Evolutionary conservation across 2,329 filamentous ascomycete genomes (phyloP).

Genomic region (Nemania sp.): DNA sequence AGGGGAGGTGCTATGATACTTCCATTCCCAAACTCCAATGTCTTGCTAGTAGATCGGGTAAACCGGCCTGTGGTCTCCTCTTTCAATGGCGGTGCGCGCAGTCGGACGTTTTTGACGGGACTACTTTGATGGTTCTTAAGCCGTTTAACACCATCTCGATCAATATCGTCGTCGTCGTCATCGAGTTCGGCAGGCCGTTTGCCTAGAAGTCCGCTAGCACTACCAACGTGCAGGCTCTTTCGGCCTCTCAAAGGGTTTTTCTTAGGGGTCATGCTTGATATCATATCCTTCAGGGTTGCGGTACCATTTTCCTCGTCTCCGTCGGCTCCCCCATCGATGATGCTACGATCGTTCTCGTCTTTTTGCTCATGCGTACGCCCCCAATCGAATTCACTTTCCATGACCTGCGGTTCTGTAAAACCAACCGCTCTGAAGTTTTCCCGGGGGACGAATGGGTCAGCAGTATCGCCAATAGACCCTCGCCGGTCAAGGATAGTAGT

Average conservation of each 20-base stretch:
- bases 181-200: constrained; percentile 81
- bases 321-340: constrained; percentile 65
- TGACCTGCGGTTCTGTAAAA: constrained; percentile 73
- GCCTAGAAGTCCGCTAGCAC: constrained; percentile 77
- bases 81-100: constrained; percentile 76
- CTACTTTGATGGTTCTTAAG: constrained; percentile 79
- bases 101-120: constrained; percentile 79
- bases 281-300: constrained; percentile 79
- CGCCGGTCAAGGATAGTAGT: constrained; percentile 78
- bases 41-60: constrained; percentile 62
- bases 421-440: constrained; percentile 61
- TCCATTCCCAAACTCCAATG: constrained; percentile 56
- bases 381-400: constrained; percentile 72
- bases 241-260: constrained; percentile 74
- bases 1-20: constrained; percentile 57
- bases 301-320: constrained; percentile 71
- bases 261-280: constrained; percentile 80
- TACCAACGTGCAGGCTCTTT: constrained; percentile 82
- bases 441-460: constrained; percentile 71
- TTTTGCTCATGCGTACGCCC: constrained; percentile 72
- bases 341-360: constrained; percentile 69
- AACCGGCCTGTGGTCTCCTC: constrained; percentile 72
- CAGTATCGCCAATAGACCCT: constrained; percentile 76
- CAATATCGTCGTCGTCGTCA: constrained; percentile 68
- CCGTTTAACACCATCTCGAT: constrained; percentile 73